Conservation (phyloP, 2,329 filamentous ascomycete species). For the Aspergillus costaricaensis region DNA sequence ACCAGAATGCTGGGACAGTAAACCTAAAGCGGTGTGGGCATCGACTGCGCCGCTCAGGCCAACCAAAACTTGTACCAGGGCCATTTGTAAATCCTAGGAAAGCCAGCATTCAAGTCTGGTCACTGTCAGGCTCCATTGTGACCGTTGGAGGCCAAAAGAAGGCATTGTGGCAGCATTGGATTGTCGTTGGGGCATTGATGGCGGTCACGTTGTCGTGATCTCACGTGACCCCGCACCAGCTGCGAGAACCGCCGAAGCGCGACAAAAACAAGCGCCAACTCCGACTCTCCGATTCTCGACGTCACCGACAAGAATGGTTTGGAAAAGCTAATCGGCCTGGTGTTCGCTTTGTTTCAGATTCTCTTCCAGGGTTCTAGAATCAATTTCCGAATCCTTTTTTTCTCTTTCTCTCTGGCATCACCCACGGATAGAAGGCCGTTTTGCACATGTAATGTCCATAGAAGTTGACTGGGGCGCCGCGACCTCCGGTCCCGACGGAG, state of each 20-base stretch:
- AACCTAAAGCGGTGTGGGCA: constrained; percentile 18
- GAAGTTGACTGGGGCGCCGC: constrained; percentile 95
- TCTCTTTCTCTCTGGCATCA: neutral
- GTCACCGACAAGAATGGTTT: neutral
- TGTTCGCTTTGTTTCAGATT: neutral
- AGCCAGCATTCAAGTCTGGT: neutral
- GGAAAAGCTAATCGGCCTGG: neutral
- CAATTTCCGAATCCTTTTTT: neutral
- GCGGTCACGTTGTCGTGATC: neutral
- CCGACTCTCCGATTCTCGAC: neutral
- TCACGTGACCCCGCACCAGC: neutral
- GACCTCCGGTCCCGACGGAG: constrained; percentile 84
- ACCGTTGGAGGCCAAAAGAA: neutral
- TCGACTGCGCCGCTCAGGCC: neutral
- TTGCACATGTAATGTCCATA: constrained; percentile 74
- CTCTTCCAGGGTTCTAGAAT: neutral
- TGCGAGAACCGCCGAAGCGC: neutral
- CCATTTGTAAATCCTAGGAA: neutral
- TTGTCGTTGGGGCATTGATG: constrained; percentile 2
- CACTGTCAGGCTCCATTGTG: neutral
- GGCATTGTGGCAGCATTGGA: neutral
- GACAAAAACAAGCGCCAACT: constrained; percentile 1
- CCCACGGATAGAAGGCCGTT: neutral
- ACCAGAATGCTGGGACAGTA: constrained; percentile 20
- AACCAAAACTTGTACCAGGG: neutral